These are phyloP conservation scores for Ophiostoma sp. DNA, from an alignment of 2,329 filamentous ascomycete genomes.

Conservation along the genomic window DNA sequence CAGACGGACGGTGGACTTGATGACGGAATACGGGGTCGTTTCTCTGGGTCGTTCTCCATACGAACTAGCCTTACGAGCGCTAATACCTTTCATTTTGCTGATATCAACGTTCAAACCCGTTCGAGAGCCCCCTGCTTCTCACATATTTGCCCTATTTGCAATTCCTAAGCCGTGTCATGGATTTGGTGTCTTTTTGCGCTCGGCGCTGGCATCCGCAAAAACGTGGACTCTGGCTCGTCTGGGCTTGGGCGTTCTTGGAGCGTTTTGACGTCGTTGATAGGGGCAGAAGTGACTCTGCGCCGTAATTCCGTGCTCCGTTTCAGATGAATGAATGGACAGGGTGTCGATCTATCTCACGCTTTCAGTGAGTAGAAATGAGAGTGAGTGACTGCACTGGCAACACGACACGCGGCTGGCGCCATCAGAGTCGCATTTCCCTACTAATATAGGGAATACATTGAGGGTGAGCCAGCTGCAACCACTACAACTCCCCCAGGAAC, in stretches of 20 bases:
- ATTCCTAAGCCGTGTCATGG: background rate
- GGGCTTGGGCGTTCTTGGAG: too few species aligned
- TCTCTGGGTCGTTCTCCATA: background rate
- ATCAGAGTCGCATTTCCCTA: background rate
- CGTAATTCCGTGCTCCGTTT: slow-evolving; percentile 9
- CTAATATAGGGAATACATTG: background rate
- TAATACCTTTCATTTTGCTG: too few species aligned
- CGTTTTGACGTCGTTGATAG: background rate
- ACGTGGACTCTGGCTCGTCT: background rate
- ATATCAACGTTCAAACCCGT: background rate
- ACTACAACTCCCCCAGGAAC: background rate
- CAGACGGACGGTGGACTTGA: background rate
- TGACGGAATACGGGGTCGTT: background rate
- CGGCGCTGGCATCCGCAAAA: background rate
- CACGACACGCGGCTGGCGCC: background rate
- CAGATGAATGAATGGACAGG: background rate
- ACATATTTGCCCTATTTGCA: background rate
- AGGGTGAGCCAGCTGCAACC: background rate
- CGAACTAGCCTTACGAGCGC: background rate
- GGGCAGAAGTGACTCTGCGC: background rate
- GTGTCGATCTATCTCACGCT: background rate
- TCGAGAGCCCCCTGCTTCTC: background rate
- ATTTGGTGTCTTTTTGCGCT: background rate
- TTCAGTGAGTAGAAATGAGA: background rate
- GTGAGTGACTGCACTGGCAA: background rate